Conservation (phyloP, 139 green algal genomes). For the Zygnema cylindricum region DNA sequence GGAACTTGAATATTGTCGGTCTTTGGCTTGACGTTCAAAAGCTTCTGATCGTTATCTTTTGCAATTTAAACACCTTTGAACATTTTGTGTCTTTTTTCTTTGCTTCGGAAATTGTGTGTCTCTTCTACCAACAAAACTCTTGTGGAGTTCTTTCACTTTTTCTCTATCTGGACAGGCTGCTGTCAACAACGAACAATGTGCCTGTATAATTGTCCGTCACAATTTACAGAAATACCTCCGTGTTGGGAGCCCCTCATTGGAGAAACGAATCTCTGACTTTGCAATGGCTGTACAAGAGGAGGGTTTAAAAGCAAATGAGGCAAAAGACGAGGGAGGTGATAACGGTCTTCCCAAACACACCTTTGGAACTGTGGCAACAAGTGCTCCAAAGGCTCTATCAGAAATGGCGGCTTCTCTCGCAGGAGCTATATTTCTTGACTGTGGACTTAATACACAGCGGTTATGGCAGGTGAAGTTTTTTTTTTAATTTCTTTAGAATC, state of each 20-base stretch:
- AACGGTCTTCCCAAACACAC: background rate
- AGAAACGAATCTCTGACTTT: background rate
- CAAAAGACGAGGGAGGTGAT: background rate
- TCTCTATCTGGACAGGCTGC: background rate
- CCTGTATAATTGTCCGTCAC: background rate
- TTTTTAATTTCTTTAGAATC: background rate
- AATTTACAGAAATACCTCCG: background rate
- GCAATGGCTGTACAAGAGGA: background rate
- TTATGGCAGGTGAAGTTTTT: background rate
- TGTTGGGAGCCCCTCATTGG: background rate
- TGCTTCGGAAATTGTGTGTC: too few relatives aligned
- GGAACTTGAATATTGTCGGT: too few relatives aligned
- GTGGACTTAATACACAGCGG: background rate
- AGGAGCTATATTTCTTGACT: background rate
- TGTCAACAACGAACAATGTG: constrained; percentile 16
- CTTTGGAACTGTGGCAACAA: background rate
- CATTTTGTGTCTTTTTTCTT: too few relatives aligned
- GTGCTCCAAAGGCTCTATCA: background rate
- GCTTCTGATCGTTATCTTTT: too few relatives aligned
- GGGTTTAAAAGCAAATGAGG: too few relatives aligned
- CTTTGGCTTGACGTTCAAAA: too few relatives aligned
- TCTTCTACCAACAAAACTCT: too few relatives aligned
- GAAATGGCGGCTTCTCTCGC: background rate
- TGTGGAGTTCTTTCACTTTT: too few relatives aligned
- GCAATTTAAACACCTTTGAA: too few relatives aligned